phyloP scores from a whole-genome alignment of 2,329 filamentous ascomycete species.

The Talaromyces sp. region DNA sequence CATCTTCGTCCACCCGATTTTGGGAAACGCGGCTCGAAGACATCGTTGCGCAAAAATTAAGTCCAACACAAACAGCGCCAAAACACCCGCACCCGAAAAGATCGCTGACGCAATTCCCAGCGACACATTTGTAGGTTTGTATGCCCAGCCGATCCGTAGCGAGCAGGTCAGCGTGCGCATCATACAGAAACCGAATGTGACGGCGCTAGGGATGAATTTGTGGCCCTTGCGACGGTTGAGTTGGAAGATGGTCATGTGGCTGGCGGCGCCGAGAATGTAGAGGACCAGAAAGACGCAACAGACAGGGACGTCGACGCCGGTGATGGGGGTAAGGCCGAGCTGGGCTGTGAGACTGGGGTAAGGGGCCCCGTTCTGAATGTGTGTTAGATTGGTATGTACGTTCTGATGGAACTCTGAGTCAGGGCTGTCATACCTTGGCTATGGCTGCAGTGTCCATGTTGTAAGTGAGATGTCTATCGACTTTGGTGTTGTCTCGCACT shows the following conservation, averaged over 20 bases:
- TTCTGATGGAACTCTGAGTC: no score
- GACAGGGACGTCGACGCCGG: conserved; percentile 61
- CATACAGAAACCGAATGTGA: conserved; percentile 50
- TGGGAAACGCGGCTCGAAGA: conserved; percentile 67
- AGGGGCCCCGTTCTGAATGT: conserved; percentile 21
- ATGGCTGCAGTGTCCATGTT: background rate
- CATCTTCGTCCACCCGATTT: conserved; percentile 63
- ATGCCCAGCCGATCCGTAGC: conserved; percentile 57
- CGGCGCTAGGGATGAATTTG: conserved; percentile 49
- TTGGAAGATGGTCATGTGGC: conserved; percentile 47
- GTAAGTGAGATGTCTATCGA: background rate
- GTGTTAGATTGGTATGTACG: background rate
- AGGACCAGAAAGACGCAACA: conserved; percentile 58
- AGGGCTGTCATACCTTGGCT: background rate
- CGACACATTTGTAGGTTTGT: conserved; percentile 39
- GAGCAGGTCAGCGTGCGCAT: conserved; percentile 46
- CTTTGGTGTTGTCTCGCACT: background rate
- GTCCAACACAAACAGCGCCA: conserved; percentile 75
- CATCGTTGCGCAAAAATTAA: conserved; percentile 73
- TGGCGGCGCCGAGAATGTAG: conserved; percentile 41
- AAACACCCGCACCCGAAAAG: conserved; percentile 68
- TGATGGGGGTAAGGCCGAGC: conserved; percentile 51
- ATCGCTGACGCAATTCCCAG: conserved; percentile 60
- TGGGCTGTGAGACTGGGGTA: conserved; percentile 31
- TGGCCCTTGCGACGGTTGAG: conserved; percentile 41